Conservation (phyloP, 2,329 filamentous ascomycete species). For the Aspergillus quadricinctus region DNA sequence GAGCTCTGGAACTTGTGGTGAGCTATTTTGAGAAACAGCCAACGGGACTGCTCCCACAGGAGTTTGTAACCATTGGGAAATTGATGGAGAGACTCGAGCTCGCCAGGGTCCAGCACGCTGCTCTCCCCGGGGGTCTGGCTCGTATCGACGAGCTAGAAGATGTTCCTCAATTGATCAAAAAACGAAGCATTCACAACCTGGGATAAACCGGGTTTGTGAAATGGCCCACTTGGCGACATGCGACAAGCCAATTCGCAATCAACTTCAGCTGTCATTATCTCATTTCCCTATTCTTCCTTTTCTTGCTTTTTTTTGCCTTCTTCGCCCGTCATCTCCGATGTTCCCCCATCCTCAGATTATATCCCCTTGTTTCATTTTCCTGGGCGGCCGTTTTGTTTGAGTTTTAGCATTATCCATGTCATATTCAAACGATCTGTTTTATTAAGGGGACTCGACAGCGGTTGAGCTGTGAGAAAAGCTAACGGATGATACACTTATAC, state of each 20-base stretch:
- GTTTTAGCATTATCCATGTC: conserved; percentile 11
- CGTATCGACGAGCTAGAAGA: conserved; percentile 42
- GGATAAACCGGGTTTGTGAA: conserved; percentile 15
- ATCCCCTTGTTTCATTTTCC: conserved; percentile 8
- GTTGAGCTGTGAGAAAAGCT: conserved; percentile 7
- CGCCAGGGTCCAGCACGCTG: conserved; percentile 46
- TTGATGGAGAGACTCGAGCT: conserved; percentile 82
- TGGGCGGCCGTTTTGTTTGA: conserved; percentile 11
- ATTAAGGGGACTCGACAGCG: conserved; percentile 8
- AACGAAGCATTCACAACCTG: conserved; percentile 44
- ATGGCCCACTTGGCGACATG: neutral
- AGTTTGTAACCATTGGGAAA: conserved; percentile 73
- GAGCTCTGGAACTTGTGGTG: conserved; percentile 76
- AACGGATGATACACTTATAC: conserved; percentile 12
- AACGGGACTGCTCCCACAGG: conserved; percentile 67
- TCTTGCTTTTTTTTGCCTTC: neutral
- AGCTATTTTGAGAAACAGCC: conserved; percentile 73
- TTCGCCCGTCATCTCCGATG: neutral
- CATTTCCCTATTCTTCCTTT: neutral
- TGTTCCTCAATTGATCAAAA: conserved; percentile 40
- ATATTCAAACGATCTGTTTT: conserved; percentile 12
- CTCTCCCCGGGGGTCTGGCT: conserved; percentile 42
- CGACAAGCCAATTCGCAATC: neutral
- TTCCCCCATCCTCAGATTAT: conserved; percentile 14
- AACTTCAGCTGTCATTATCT: conserved; percentile 1